phyloP scores from a whole-genome alignment of 1,139 yeast genomes.

The Diutina rugosa region DNA sequence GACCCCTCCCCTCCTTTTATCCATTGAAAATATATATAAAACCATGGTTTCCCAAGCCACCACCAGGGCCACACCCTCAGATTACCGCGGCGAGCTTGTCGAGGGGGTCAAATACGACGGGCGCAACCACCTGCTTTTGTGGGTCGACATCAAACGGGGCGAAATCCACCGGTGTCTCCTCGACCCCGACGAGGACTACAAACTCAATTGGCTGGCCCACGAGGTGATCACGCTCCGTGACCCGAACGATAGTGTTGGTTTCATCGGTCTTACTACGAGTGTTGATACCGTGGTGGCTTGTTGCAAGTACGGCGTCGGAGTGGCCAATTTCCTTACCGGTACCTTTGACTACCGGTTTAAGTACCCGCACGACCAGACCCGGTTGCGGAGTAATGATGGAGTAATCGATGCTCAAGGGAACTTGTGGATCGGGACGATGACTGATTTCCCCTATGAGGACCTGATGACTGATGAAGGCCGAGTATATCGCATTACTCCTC shows the following conservation, averaged over 20 bases:
- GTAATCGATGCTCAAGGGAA: slow-evolving; percentile 57
- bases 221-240: neutral
- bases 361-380: slow-evolving; percentile 25
- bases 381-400: slow-evolving; percentile 63
- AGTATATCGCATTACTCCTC: slow-evolving; percentile 25
- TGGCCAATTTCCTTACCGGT: slow-evolving; percentile 29
- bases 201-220: neutral
- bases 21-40: no score
- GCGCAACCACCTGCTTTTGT: neutral
- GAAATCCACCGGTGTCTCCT: neutral
- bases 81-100: neutral
- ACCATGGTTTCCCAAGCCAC: neutral
- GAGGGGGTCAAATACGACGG: neutral
- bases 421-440: slow-evolving; percentile 67
- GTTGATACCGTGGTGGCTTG: slow-evolving; percentile 27
- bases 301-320: slow-evolving; percentile 43
- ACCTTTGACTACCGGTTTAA: slow-evolving; percentile 28
- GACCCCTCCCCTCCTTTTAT: neutral
- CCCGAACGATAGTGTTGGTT: neutral
- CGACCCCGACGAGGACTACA: neutral
- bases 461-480: slow-evolving; percentile 25
- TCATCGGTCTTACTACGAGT: neutral
- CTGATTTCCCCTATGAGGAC: slow-evolving; percentile 31
- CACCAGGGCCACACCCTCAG: neutral
- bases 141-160: neutral